Percentiles rank a stretch among this genome's conserved stretches.
Conservation (phyloP, 2,329 filamentous ascomycete genomes). For the Trichoderma brevicompactum region DNA sequence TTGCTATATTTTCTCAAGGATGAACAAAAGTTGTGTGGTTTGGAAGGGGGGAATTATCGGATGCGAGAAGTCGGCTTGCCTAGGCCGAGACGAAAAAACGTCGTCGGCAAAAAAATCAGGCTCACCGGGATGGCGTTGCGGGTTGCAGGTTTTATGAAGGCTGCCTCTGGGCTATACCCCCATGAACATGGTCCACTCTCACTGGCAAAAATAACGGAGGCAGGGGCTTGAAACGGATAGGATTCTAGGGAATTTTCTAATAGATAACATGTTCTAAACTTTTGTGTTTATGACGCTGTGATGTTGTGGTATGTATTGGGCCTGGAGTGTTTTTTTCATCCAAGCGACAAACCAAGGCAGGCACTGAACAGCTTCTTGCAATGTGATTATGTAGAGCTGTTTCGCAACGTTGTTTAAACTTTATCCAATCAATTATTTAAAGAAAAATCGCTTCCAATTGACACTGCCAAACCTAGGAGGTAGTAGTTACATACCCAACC, state of each 20-base stretch:
- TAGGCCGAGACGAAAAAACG: slow-evolving; percentile 17
- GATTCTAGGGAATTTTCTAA: slow-evolving; percentile 38
- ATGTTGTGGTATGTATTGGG: background rate
- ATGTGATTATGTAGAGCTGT: background rate
- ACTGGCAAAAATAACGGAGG: slow-evolving; percentile 43
- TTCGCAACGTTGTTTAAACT: background rate
- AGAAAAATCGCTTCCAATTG: slow-evolving; percentile 10
- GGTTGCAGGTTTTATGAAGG: slow-evolving; percentile 46
- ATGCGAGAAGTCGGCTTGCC: slow-evolving; percentile 23
- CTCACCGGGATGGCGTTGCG: slow-evolving; percentile 48
- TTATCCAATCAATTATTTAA: background rate
- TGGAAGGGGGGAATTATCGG: slow-evolving; percentile 34
- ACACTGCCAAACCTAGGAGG: slow-evolving; percentile 19
- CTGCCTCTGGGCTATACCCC: slow-evolving; percentile 50
- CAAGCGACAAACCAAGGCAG: too few species aligned
- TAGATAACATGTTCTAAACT: slow-evolving; percentile 39
- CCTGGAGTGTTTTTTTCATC: background rate
- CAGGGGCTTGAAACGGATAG: slow-evolving; percentile 43
- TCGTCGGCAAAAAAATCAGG: slow-evolving; percentile 24
- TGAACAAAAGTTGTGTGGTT: slow-evolving; percentile 43
- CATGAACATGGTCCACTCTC: slow-evolving; percentile 41
- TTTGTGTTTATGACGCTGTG: background rate
- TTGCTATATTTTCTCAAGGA: slow-evolving; percentile 47
- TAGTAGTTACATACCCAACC: slow-evolving; percentile 14
- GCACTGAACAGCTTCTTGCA: background rate